Percentiles rank a stretch among this genome's conserved stretches.
Conservation (phyloP, 176 grass and related monocot genomes). For the Zea luxurians region DNA sequence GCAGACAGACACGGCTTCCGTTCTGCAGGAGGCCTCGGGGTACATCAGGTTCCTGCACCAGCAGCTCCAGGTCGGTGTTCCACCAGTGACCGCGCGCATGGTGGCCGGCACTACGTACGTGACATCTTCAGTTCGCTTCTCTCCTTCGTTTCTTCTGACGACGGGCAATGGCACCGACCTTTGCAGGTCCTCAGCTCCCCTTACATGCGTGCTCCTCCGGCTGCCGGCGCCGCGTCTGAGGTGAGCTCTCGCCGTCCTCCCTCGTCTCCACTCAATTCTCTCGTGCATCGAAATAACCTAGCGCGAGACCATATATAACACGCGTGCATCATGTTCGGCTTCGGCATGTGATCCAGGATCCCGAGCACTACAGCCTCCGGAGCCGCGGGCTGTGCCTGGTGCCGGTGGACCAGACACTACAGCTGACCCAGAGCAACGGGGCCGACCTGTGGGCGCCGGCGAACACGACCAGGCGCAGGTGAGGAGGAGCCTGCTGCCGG, state of each 20-base stretch:
- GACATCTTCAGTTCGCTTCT: background rate
- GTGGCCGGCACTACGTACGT: too few species aligned
- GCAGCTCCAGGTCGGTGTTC: constrained; percentile 69
- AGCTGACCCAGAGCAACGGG: constrained; percentile 85
- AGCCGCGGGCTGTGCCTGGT: constrained; percentile 89
- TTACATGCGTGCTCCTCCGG: constrained; percentile 55
- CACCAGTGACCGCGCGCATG: background rate
- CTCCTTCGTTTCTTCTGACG: background rate
- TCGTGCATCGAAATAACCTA: too few species aligned
- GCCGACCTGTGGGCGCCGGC: constrained; percentile 98
- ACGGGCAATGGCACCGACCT: too few species aligned
- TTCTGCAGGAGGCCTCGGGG: constrained; percentile 81
- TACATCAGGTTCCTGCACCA: constrained; percentile 97
- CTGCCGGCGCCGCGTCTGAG: constrained; percentile 42
- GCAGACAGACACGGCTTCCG: constrained; percentile 94
- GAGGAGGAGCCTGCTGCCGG: background rate
- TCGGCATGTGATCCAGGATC: constrained; percentile 49
- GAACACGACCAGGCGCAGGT: constrained; percentile 57
- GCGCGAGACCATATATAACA: too few species aligned
- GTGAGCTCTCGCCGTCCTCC: constrained; percentile 41
- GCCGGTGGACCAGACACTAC: constrained; percentile 60
- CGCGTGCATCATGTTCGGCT: background rate
- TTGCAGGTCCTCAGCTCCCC: constrained; percentile 80
- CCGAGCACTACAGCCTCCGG: constrained; percentile 67
- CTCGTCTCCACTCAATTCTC: background rate